Conservation (phyloP, 495 filamentous ascomycete species). For the Podospora pseudopauciseta region DNA sequence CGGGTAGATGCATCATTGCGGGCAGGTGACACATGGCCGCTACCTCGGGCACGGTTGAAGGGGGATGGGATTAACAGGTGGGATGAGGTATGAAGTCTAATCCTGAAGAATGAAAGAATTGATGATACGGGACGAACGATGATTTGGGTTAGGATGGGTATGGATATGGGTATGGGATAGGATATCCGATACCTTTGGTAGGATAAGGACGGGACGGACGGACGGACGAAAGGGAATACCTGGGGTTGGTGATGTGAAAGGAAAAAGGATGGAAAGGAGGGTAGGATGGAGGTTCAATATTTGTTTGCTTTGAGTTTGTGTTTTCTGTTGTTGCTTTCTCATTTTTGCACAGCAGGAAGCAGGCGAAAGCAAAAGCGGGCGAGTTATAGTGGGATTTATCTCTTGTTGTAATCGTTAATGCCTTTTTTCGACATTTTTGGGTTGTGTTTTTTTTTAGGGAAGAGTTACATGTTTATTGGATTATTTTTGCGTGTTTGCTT, state of each 20-base stretch:
- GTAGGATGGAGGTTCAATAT: neutral
- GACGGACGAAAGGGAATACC: neutral
- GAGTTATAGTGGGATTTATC: neutral
- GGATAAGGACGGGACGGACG: neutral
- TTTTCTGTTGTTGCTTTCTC: neutral
- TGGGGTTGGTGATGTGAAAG: neutral
- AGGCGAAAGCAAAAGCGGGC: neutral
- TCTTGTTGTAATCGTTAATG: neutral
- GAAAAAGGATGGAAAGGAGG: neutral
- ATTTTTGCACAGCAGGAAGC: neutral
- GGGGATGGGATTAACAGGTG: neutral
- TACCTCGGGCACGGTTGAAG: neutral
- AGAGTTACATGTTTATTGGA: neutral
- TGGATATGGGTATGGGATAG: neutral
- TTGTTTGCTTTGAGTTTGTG: neutral
- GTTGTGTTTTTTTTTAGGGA: no score
- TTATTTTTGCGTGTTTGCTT: neutral
- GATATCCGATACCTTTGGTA: neutral
- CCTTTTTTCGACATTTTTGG: neutral
- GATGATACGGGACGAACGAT: no score
- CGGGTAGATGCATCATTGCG: neutral
- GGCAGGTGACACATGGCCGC: neutral
- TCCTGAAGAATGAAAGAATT: no score
- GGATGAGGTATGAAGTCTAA: no score
- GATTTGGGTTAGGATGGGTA: neutral